Base-by-base conservation (phyloP, 345 rosid species). In the Syzygium jambos region DNA sequence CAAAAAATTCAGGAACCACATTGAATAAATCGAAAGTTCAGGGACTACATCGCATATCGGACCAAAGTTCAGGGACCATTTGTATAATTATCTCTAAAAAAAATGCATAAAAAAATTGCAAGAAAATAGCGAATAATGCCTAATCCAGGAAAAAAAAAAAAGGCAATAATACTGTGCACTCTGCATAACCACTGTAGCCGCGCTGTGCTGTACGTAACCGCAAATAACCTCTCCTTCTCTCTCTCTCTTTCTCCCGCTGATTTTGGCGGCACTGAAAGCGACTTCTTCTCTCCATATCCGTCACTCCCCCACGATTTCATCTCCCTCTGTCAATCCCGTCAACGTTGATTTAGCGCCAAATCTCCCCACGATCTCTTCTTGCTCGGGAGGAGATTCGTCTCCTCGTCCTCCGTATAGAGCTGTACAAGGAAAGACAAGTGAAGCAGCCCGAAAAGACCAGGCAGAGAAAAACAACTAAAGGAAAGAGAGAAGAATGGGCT, bases 201-300 rank as follows among this genome's bases (percentile, higher is more conserved):
- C 25, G 5, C 49, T 38, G 82, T 5, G 49, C 25, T 73, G 21
- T 73, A 10, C 9, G 82, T 38, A 73, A 73, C 82, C 49, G 82
- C 82, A n/a, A 51, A 8, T 13, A 63, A 30, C 55, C 59, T 93
- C 92, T 59, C 90, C 85, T 87, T 25, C 68, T 73, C 51, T 88
- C 90, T 90, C 91, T 86, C 92, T 38, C 11, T 57, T n/a, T 23
- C 4, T 84, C 92, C 92, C 94, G 92, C 94, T 93, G 86, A 92
- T 91, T 95, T 95, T 96, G 98, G 98, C 98, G 98, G 95, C 86
- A 84, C 86, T 27, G 61, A 59, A 38, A 61, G 25, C 85, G 80
- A 34, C 88, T 10, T 22, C 53, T 51, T 29, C 87, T 73, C 82
- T 38, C 49, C 82, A 38, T 73, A 9, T 73, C 46, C 49, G 38